A percentile compares a stretch with the other conserved stretches of the same genome.
Conservation (phyloP, 176 grass and related monocot species). For the Bromus sterilis region DNA sequence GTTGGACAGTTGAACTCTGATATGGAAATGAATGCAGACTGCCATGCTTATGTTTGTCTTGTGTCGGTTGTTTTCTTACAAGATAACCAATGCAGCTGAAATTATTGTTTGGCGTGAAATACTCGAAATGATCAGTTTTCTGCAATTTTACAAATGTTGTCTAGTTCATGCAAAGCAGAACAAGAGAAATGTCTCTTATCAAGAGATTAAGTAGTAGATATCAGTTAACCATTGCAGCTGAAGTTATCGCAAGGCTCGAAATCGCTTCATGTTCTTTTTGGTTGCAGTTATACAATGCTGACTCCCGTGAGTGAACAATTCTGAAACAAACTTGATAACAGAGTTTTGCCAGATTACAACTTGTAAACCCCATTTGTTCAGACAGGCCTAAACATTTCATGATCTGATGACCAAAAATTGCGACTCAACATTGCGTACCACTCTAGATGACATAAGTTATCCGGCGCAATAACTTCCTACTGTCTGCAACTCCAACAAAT, state of each 20-base stretch:
- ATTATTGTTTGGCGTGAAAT: background rate
- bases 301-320: background rate
- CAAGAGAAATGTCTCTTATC: background rate
- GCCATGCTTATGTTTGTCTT: background rate
- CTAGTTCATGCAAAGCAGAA: background rate
- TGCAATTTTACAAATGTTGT: background rate
- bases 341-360: background rate
- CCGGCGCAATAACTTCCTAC: background rate
- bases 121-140: background rate
- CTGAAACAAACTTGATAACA: background rate
- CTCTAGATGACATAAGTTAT: constrained; percentile 20
- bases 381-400: background rate
- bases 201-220: background rate
- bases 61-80: background rate
- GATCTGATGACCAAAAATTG: constrained; percentile 4
- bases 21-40: constrained; percentile 3
- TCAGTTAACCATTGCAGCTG: background rate
- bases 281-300: constrained; percentile 11
- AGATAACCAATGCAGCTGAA: background rate
- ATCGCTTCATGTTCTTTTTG: background rate
- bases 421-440: background rate
- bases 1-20: background rate
- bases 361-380: background rate
- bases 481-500: constrained; percentile 15
- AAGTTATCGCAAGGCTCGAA: background rate